Percentiles rank a stretch among this genome's conserved stretches.
Evolutionary conservation across 495 filamentous ascomycete genomes (phyloP).

Genomic region (Saxispiralis lemnorum): DNA sequence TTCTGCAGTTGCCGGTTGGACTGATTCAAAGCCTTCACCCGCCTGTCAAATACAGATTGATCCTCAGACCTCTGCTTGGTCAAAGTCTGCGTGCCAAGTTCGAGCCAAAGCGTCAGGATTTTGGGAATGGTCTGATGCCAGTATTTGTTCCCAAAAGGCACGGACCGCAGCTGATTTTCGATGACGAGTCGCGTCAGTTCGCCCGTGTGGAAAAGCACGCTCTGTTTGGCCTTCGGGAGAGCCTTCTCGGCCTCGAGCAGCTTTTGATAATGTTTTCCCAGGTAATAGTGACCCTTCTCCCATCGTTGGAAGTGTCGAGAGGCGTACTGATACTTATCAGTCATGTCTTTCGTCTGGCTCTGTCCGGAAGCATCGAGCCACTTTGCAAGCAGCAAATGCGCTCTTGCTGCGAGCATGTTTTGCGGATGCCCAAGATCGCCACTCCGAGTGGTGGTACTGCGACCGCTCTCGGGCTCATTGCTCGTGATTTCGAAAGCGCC

Average conservation of each 20-base stretch:
- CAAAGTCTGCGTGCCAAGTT: constrained; percentile 60
- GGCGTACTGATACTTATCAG: constrained; percentile 61
- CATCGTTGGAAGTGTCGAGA: constrained; percentile 45
- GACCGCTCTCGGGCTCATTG: constrained; percentile 19
- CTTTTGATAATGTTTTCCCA: constrained; percentile 96
- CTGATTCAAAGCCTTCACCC: constrained; percentile 47
- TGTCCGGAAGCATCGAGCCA: constrained; percentile 90
- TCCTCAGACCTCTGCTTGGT: constrained; percentile 27
- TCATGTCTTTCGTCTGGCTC: constrained; percentile 60
- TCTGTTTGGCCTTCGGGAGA: constrained; percentile 49
- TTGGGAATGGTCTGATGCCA: constrained; percentile 84
- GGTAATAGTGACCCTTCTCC: constrained; percentile 94
- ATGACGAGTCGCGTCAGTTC: constrained; percentile 78
- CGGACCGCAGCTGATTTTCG: constrained; percentile 77
- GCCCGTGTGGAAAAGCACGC: constrained; percentile 42
- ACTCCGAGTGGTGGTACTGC: constrained; percentile 14
- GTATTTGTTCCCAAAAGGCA: constrained; percentile 81
- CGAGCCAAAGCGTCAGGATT: constrained; percentile 81
- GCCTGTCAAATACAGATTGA: constrained; percentile 31
- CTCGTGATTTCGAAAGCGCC: constrained; percentile 44
- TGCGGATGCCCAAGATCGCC: constrained; percentile 23
- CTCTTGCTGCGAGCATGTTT: constrained; percentile 41
- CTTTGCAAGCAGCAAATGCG: constrained; percentile 77
- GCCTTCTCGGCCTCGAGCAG: constrained; percentile 74
- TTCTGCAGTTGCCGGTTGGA: constrained; percentile 59